A percentile compares a stretch with the other conserved stretches of the same genome.
Evolutionary conservation across 306 rosid species (phyloP).

Genomic region (Acacia confusa): DNA sequence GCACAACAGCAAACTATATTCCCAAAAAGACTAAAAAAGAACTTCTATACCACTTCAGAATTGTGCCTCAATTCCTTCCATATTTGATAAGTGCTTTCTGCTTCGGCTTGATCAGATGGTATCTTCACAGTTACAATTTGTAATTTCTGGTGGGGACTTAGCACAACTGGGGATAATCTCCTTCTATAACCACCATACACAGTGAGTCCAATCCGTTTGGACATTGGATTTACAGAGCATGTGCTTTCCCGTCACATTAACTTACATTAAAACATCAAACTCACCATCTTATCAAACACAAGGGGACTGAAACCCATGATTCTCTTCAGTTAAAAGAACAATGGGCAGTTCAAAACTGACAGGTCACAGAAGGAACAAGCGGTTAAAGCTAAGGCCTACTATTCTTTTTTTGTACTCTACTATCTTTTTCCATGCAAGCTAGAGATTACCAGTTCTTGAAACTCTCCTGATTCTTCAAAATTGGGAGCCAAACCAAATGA

Average conservation of each 20-base stretch:
- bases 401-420: neutral
- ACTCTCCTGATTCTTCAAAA: constrained; percentile 12
- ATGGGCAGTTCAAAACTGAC: neutral
- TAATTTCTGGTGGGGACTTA: neutral
- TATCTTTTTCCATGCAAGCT: neutral
- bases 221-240: neutral
- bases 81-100: neutral
- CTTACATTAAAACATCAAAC: neutral
- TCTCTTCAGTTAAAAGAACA: neutral
- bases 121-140: neutral
- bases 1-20: neutral
- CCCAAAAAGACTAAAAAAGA: neutral
- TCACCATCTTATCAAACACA: neutral
- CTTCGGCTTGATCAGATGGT: neutral
- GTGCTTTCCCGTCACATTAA: neutral
- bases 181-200: neutral
- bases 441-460: neutral
- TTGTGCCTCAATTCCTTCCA: constrained; percentile 1
- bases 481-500: neutral
- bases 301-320: neutral
- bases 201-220: neutral
- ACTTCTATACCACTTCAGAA: neutral
- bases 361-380: neutral
- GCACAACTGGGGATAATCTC: neutral
- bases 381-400: neutral